Evolutionary conservation across 768 basidiomycete species (phyloP), one percentile per base, ranked within the genome.

Genomic region (Termitomyces bulborhizus): DNA sequence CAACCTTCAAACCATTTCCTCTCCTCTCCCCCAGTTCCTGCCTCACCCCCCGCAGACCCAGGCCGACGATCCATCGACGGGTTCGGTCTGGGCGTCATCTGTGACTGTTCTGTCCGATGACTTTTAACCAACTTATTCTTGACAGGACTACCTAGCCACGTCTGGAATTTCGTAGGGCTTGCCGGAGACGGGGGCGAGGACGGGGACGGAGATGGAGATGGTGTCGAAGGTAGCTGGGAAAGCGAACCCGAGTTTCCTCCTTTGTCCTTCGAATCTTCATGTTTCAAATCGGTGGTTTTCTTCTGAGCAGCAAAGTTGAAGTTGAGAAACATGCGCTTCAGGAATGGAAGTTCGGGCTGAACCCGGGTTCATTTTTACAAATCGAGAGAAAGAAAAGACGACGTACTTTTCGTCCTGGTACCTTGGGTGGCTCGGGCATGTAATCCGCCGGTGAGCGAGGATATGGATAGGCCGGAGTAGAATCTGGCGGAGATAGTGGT

Each of bases 401-500:
- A 34, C n/a, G 36, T 51, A 56, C 55, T 34, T 51, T 56, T 18
- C 24, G 24, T 13, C n/a, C 40, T 13, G 31, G n/a, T 24, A 16
- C 26, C 24, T 32, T 36, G 7, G 26, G 18, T 3, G 51, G 39
- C 21, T 57, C 51, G 13, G 56, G 56, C 18, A 53, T 44, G n/a
- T 44, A 29, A 6, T 21, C 37, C 32, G 18, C 34, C 24, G 44
- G 32, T 12, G 29, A n/a, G 31, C 21, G 45, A 24, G 53, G 53
- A 4, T 50, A 29, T 1, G 57, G 48, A 32, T 44, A 37, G 4
- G 58, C 51, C 11, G 51, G 55, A 6, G 58, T 54, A 13, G 58
- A 54, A 31, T 56, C 45, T 1, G 43, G 55, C 5, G 55, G 58
- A 6, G 55, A 15, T 7, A 53, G 51, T n/a, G 53, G 50, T 18